phyloP scores from a whole-genome alignment of 768 basidiomycete genomes.

The Panaeolus cyanescens region DNA sequence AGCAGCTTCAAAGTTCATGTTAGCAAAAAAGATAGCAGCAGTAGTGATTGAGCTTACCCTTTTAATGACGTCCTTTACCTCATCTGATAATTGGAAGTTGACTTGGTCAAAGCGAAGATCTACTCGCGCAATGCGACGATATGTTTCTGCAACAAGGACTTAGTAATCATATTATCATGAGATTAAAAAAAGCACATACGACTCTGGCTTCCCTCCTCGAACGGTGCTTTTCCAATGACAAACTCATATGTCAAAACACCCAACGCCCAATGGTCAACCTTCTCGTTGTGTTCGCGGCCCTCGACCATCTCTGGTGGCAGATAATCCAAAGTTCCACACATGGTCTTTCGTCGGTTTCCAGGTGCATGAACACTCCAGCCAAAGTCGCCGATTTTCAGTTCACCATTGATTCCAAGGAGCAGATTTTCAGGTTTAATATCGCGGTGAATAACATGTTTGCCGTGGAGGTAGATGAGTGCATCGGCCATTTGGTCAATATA shows the following conservation, averaged over 20 bases:
- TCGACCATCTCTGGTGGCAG: constrained; percentile 99
- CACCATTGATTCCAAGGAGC: constrained; percentile 91
- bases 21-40: background rate
- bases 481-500: constrained; percentile 99
- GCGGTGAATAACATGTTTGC: constrained; percentile 96
- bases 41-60: constrained; percentile 41
- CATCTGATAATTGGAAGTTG: constrained; percentile 57
- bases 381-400: constrained; percentile 97
- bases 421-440: constrained; percentile 99
- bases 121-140: constrained; percentile 86
- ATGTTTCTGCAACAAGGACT: constrained; percentile 63
- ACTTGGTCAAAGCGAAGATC: constrained; percentile 59
- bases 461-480: constrained; percentile 88
- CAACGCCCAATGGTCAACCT: constrained; percentile 94
- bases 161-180: background rate
- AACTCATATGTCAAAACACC: constrained; percentile 98
- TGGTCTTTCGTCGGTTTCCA: constrained; percentile 82
- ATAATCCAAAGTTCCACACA: constrained; percentile 96
- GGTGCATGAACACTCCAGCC: constrained; percentile 99
- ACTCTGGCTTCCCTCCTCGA: constrained; percentile 82
- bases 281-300: constrained; percentile 83
- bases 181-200: constrained; percentile 52
- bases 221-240: constrained; percentile 74
- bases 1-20: constrained; percentile 63
- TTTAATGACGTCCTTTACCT: constrained; percentile 67